Percentiles rank a stretch among this genome's conserved stretches.
phyloP scores from a whole-genome alignment of 2,329 filamentous ascomycete genomes.

The Fusarium heterosporum region DNA sequence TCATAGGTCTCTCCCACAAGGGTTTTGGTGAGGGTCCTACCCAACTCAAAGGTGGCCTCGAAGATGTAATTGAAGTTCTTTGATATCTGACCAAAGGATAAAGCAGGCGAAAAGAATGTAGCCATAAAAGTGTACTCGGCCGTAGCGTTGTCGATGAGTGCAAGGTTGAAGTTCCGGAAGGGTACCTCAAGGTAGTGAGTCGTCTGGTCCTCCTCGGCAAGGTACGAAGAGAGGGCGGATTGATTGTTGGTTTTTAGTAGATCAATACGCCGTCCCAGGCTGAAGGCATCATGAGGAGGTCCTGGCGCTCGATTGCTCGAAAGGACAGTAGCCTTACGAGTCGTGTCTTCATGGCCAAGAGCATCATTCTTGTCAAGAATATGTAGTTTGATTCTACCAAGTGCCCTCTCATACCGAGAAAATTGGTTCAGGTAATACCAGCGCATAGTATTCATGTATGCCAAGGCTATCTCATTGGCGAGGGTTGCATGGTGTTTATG shows the following conservation, averaged over 20 bases:
- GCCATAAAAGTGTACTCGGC: constrained; percentile 96
- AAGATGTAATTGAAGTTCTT: constrained; percentile 90
- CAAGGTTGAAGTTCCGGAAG: constrained; percentile 95
- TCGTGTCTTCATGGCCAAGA: constrained; percentile 80
- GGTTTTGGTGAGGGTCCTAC: constrained; percentile 78
- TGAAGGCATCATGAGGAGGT: constrained; percentile 85
- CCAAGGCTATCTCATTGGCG: constrained; percentile 88
- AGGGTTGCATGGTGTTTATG: constrained; percentile 84
- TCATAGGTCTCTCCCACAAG: constrained; percentile 84
- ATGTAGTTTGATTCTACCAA: constrained; percentile 88
- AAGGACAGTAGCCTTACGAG: constrained; percentile 71
- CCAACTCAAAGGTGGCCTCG: constrained; percentile 87
- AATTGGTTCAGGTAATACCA: constrained; percentile 98
- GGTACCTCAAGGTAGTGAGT: constrained; percentile 90
- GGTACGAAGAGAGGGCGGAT: constrained; percentile 83
- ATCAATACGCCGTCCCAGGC: constrained; percentile 86
- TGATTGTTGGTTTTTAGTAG: constrained; percentile 79
- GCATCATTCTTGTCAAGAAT: constrained; percentile 84
- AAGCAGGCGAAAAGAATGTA: constrained; percentile 84
- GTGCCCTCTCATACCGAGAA: constrained; percentile 82
- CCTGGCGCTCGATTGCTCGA: constrained; percentile 60
- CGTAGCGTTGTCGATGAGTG: constrained; percentile 91
- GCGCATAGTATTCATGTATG: constrained; percentile 98
- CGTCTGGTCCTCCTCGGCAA: constrained; percentile 89
- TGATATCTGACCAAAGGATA: constrained; percentile 81